Evolutionary conservation across 495 filamentous ascomycete genomes (phyloP).

Genomic region (Daldinia concentrica): DNA sequence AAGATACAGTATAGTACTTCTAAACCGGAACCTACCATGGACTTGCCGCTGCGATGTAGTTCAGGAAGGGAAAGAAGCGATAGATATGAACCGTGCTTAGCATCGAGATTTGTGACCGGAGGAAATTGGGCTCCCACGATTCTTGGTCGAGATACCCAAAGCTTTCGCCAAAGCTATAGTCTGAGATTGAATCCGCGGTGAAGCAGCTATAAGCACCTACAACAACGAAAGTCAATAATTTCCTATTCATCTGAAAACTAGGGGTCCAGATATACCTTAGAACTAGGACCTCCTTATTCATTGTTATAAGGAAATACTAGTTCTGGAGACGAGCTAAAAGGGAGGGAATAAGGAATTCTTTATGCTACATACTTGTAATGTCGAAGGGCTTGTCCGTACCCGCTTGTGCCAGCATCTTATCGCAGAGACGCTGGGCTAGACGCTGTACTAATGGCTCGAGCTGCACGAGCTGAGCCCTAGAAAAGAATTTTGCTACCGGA

Average conservation of each 20-base stretch:
- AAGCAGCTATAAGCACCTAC: constrained; percentile 35
- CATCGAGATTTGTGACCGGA: constrained; percentile 11
- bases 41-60: background rate
- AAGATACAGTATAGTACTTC: background rate
- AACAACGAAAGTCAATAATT: background rate
- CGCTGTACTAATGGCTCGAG: constrained; percentile 46
- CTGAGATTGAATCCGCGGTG: constrained; percentile 39
- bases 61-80: constrained; percentile 35
- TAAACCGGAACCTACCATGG: constrained; percentile 7
- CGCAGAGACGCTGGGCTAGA: constrained; percentile 34
- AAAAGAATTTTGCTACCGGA: constrained; percentile 56
- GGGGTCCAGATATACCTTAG: background rate
- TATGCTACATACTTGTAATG: constrained; percentile 1
- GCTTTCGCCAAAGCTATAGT: constrained; percentile 41
- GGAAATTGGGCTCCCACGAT: constrained; percentile 36
- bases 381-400: constrained; percentile 13
- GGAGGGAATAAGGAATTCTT: background rate
- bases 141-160: constrained; percentile 32
- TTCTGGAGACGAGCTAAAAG: background rate
- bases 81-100: constrained; percentile 10
- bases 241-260: background rate
- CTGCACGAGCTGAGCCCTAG: constrained; percentile 39
- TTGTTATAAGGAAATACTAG: background rate
- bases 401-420: constrained; percentile 28
- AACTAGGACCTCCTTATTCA: background rate